phyloP scores from a whole-genome alignment of 2,329 filamentous ascomycete species.

The Fusarium duplospermum region DNA sequence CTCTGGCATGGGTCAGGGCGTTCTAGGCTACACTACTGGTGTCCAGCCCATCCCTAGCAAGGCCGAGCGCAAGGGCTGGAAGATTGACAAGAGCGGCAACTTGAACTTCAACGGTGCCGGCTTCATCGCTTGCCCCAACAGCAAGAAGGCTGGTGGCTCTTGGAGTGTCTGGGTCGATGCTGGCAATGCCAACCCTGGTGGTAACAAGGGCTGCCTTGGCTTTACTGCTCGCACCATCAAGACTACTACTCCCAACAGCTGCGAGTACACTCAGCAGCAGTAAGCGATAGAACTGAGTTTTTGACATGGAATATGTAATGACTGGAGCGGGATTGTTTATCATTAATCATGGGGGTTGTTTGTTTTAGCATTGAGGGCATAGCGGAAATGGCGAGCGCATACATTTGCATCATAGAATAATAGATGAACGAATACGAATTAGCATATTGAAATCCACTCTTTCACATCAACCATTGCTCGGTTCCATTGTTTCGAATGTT shows the following conservation, averaged over 20 bases:
- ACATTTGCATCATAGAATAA: neutral
- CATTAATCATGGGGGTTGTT: neutral
- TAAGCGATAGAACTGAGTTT: neutral
- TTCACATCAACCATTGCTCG: too few relatives aligned
- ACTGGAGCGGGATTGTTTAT: neutral
- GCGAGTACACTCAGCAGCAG: slow-evolving; percentile 48
- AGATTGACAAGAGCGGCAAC: slow-evolving; percentile 55
- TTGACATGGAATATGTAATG: neutral
- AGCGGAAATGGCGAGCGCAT: neutral
- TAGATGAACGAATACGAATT: neutral
- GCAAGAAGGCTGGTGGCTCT: slow-evolving; percentile 50
- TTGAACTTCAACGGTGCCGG: slow-evolving; percentile 58
- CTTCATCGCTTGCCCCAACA: slow-evolving; percentile 66
- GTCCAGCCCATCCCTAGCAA: slow-evolving; percentile 53
- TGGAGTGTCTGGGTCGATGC: slow-evolving; percentile 55
- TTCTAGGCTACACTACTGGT: slow-evolving; percentile 63
- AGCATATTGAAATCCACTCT: too few relatives aligned
- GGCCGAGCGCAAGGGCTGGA: slow-evolving; percentile 61
- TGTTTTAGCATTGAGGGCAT: neutral
- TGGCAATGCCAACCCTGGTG: slow-evolving; percentile 50
- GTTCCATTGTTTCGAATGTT: too few relatives aligned
- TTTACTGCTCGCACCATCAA: slow-evolving; percentile 48
- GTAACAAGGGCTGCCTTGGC: slow-evolving; percentile 52
- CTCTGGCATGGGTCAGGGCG: slow-evolving; percentile 68
- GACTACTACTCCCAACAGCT: slow-evolving; percentile 49